Base-by-base conservation (phyloP, 1,139 yeast species). In the Kodamaea alishanica region DNA sequence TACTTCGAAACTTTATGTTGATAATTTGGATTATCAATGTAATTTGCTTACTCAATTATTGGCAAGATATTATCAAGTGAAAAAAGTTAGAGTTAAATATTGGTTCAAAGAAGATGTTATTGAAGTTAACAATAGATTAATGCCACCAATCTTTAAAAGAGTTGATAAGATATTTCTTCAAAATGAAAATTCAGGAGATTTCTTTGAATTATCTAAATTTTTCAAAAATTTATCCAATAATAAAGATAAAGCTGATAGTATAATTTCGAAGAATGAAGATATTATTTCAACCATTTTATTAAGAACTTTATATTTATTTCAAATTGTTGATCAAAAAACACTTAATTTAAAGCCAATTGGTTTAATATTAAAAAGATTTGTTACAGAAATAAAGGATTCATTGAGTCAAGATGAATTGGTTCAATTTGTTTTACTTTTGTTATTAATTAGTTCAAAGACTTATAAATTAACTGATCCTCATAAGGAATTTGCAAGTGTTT, bases 31-130 rank as follows among this genome's bases (percentile, higher is more conserved):
- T 42, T 70, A 74, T 46, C 81, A 82, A 41, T 67, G 85, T 46
- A 84, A 84, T 48, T 66, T 87, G 40, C 60, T 90, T 25, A 81
- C 95, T 10, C 83, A 80, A 49, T 75, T 83, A 25, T 72, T 90
- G 50, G 84, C 89, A 42, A 79, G 97, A 55, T 92, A 87, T 60
- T 89, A 82, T 58, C 97, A 90, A 57, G 83, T 78, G 42, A 87
- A 84, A 55, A 81, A 76, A 42, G 72, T 86, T 24, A 63, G 67
- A 32, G 75, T 80, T 27, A 65, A 67, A 24, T 78, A 74, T 40
- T 84, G 88, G 81, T 84, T 73, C 56, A 76, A 76, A 32, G 74
- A 74, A 9, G 71, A 68, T 8, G 50, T 60, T 7, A 53, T 67
- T 28, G 75, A 72, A 40, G 58, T 84, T 25, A 72, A 73, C 32